A percentile compares a stretch with the other conserved stretches of the same genome.
phyloP scores from a whole-genome alignment of 208 protist genomes.

The Crithidia expoeki region DNA sequence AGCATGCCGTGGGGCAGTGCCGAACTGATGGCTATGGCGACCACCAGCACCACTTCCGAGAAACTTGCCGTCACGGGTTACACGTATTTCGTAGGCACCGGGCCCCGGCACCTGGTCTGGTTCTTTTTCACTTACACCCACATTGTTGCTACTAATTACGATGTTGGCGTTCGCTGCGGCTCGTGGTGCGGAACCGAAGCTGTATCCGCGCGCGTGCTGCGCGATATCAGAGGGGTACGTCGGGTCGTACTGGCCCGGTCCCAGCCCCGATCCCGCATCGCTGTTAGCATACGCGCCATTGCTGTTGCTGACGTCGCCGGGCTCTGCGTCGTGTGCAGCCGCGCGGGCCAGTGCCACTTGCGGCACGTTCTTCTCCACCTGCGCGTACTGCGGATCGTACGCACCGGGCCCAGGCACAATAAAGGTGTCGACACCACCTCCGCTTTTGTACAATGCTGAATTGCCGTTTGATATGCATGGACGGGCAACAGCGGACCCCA shows the following conservation, averaged over 20 bases:
- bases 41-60: background rate
- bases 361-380: constrained; percentile 21
- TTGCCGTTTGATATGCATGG: constrained; percentile 6
- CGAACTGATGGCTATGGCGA: background rate
- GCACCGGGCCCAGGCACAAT: constrained; percentile 37
- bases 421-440: background rate
- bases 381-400: constrained; percentile 37
- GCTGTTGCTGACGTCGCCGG: background rate
- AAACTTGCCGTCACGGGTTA: constrained; percentile 19
- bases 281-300: background rate
- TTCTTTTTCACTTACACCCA: background rate
- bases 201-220: constrained; percentile 4
- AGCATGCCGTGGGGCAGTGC: constrained; percentile 14
- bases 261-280: constrained; percentile 6
- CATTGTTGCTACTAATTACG: background rate
- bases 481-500: constrained; percentile 33
- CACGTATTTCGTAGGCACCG: constrained; percentile 37
- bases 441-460: background rate
- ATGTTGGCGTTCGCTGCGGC: background rate
- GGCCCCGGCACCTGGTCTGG: constrained; percentile 34
- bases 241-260: constrained; percentile 29
- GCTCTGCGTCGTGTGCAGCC: background rate
- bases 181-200: constrained; percentile 23
- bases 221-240: constrained; percentile 13
- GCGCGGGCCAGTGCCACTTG: constrained; percentile 26